Base-by-base conservation (phyloP, 495 filamentous ascomycete genomes). In the Parathielavia appendiculata region DNA sequence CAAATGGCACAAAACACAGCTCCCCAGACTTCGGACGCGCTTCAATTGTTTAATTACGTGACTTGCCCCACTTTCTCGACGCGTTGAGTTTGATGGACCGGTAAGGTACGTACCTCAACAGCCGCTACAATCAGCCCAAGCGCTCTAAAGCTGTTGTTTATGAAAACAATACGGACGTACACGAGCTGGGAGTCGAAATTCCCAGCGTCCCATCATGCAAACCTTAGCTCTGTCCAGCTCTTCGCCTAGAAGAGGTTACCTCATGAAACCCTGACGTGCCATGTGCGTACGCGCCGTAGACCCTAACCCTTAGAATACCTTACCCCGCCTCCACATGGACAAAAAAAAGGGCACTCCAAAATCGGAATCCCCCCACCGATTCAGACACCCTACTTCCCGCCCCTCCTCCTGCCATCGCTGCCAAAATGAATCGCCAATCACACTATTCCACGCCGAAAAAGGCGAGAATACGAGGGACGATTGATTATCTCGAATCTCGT, bases 31-130 rank as follows among this genome's bases (percentile, higher is more conserved):
- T 17, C 13, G 26, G 64, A 71, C 68, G 68, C 68, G 68, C 58
- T 58, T 47, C 43, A 30, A 6, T 30, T 54, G 55, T 56, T 55
- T 57, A 52, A 53, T 55, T 61, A 71, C 68, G 66, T 71, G 68
- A 69, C 68, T 35, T 51, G 63, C 64, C 62, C 66, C 66, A 70
- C 66, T 64, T 58, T 26, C 41, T 8, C 43, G 62, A 68, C 68
- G 68, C 68, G 67, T 59, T 53, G 53, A 39, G 20, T 62, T 69
- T 63, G 65, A 66, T 64, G 62, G 63, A 56, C 22, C n/a, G 46
- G n/a, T n/a, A n/a, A 19, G 61, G 56, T 46, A 56, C 46, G 51
- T 39, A 50, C 44, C 49, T 16, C 14, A 19, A 6, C 3, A 30
- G 26, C 26, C 3, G 6, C 26, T 4, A 38, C 44, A n/a, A 0